These are phyloP conservation scores for Penicillium olsonii DNA, from an alignment of 2,329 filamentous ascomycete species.

Conservation along the genomic window DNA sequence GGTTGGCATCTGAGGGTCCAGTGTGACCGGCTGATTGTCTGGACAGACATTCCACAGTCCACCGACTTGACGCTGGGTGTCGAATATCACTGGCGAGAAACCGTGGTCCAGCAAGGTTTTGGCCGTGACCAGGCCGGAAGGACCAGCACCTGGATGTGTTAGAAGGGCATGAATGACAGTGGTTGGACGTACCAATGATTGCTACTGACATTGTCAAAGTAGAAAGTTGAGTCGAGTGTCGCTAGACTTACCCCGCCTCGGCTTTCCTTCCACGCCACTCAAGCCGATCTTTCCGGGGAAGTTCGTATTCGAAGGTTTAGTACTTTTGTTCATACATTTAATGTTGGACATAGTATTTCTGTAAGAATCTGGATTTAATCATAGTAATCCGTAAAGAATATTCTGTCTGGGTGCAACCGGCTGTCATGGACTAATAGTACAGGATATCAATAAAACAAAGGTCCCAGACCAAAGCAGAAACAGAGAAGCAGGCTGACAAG, in stretches of 20 bases:
- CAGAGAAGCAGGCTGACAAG: no score
- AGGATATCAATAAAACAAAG: no score
- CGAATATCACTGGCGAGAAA: slow-evolving; percentile 72
- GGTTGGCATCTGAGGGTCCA: slow-evolving; percentile 59
- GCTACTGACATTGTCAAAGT: slow-evolving; percentile 47
- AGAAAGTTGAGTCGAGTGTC: slow-evolving; percentile 1
- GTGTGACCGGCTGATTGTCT: slow-evolving; percentile 21
- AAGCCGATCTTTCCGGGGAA: background rate
- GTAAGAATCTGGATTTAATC: no score
- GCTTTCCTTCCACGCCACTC: background rate
- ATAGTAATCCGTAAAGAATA: no score
- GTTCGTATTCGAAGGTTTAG: background rate
- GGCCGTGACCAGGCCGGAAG: slow-evolving; percentile 67
- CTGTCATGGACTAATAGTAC: no score
- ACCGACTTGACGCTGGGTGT: slow-evolving; percentile 65
- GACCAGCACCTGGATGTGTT: slow-evolving; percentile 60
- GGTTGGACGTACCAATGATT: slow-evolving; percentile 48
- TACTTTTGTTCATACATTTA: no score
- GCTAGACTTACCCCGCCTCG: slow-evolving; percentile 12
- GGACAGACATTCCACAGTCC: slow-evolving; percentile 66
- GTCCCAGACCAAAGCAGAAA: no score
- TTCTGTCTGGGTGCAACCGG: no score
- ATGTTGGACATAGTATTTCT: no score
- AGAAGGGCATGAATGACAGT: background rate
- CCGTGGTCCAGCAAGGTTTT: slow-evolving; percentile 68